Base-by-base conservation (phyloP, 2,329 filamentous ascomycete genomes). In the Fusarium buxicola region DNA sequence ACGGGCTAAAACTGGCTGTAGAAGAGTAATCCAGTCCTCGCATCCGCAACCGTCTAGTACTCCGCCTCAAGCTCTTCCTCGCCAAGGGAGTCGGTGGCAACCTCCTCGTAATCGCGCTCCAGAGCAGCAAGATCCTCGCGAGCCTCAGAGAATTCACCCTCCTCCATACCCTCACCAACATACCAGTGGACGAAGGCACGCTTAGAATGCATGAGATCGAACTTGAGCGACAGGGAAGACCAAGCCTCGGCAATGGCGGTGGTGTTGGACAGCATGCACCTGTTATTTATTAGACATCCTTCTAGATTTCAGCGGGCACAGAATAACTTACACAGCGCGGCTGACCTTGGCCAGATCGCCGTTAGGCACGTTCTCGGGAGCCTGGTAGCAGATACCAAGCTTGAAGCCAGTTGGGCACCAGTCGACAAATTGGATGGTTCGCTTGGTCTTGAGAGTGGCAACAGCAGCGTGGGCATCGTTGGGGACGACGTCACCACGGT, bases 361-460 rank as follows among this genome's bases (percentile, higher is more conserved):
- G 82, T 97, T 96, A 75, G 93, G 95, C 55, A 98, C 94, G 82
- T 92, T 91, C 84, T 96, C 88, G 69, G 94, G 94, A 76, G 94
- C 92, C 86, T 98, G 94, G 89, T 96, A 98, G 91, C 94, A 97
- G 86, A 99, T 99, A 86, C 95, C 95, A 72, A 99, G 92, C 92
- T 99, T 99, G 91, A 99, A 99, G 72, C 95, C 95, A 81, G 95
- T 99, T 62, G 95, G 95, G 89, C 95, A 99, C 95, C 95, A 99
- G 84, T 99, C 95, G 77, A 99, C 95, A 78, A 98, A 97, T 84
- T 98, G 94, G 78, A 99, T 96, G 73, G 95, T 97, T 75, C 92
- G 91, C 91, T 97, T 98, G 80, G 95, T 97, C 92, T 98, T 99
- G 77, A 98, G 91, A 68, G 92, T 93, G 63, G 94, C 94, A 71